A percentile compares a stretch with the other conserved stretches of the same genome.
Conservation (phyloP, 805 yeast species). For the Dipodascus geniculatus region DNA sequence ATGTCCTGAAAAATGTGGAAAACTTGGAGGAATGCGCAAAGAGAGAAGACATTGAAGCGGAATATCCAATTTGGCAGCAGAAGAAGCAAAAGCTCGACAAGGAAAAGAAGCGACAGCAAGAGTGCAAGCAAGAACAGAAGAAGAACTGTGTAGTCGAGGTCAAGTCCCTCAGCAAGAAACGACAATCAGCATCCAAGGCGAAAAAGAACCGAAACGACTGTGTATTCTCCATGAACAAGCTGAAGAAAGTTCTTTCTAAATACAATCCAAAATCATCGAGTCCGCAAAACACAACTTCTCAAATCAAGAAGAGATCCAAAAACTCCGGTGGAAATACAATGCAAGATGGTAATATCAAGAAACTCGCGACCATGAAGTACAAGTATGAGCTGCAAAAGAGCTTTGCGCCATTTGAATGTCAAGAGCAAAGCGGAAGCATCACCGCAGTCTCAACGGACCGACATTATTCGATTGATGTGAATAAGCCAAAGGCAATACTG, state of each 20-base stretch:
- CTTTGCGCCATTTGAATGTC: conserved; percentile 2
- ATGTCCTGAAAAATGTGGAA: background rate
- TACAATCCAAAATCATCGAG: background rate
- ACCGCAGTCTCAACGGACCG: background rate
- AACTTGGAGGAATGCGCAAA: background rate
- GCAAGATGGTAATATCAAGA: background rate
- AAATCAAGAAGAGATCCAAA: background rate
- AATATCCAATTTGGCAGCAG: background rate
- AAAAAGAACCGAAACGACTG: background rate
- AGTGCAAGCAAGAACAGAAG: background rate
- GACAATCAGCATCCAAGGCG: background rate
- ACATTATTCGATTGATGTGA: background rate
- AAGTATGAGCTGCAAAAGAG: background rate
- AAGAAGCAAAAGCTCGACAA: background rate
- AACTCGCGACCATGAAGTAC: background rate
- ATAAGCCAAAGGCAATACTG: background rate
- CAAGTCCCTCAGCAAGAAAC: background rate
- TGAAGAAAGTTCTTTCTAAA: background rate
- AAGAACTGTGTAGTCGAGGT: background rate
- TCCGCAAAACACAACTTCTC: background rate
- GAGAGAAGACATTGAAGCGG: background rate
- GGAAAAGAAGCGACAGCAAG: background rate
- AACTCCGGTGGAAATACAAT: background rate
- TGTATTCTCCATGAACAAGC: background rate
- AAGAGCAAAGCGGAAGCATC: background rate